Conservation (phyloP, 2,329 filamentous ascomycete species). For the Akanthomyces muscarius region DNA sequence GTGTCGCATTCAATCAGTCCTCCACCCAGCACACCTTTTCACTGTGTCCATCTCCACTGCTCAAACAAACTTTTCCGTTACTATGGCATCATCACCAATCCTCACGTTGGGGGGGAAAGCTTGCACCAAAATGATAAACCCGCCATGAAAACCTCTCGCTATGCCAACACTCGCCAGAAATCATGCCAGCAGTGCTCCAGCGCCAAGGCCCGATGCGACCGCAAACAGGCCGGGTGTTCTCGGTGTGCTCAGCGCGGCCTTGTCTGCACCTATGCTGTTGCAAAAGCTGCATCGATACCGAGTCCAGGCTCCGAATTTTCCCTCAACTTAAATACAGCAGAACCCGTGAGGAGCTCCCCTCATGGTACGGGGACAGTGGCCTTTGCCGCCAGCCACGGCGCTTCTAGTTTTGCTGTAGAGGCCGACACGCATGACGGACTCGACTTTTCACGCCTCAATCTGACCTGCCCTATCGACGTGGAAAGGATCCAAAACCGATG, state of each 20-base stretch:
- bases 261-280: neutral
- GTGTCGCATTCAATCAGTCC: too few relatives aligned
- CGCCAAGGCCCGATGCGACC: conserved; percentile 11
- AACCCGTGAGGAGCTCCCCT: neutral
- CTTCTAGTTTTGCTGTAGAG: neutral
- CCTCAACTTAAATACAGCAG: neutral
- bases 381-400: neutral
- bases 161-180: conserved; percentile 10
- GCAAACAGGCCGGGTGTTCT: neutral
- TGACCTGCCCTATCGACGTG: conserved; percentile 7
- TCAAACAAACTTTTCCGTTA: too few relatives aligned
- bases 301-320: neutral
- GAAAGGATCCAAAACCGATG: conserved; percentile 10
- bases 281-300: neutral
- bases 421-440: neutral
- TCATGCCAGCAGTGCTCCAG: conserved; percentile 7
- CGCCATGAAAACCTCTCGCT: conserved; percentile 7
- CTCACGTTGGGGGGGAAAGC: neutral
- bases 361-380: too few relatives aligned
- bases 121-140: neutral
- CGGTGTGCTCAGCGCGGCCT: conserved; percentile 6
- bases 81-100: neutral
- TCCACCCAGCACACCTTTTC: too few relatives aligned
- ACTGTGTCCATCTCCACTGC: too few relatives aligned
- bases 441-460: neutral